Evolutionary conservation across 192 early-diverging fungal species (phyloP), one percentile per base, ranked within the genome.

Genomic region (Coemansia reversa): DNA sequence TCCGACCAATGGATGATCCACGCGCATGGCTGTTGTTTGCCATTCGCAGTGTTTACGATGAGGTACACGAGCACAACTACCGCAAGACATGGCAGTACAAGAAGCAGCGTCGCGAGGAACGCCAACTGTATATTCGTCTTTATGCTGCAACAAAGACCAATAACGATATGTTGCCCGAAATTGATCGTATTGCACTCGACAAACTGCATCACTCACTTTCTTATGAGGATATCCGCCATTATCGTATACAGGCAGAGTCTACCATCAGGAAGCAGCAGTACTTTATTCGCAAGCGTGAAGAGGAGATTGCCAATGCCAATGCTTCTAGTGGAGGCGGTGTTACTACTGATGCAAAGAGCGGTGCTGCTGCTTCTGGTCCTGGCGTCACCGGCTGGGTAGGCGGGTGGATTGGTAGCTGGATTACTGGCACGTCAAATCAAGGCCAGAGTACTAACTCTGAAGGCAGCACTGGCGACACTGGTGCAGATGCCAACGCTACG

Each of bases 161-260:
- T 54, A 55, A 79, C 58, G 53, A 76, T 14, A 75, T 87, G 57
- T 20, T 81, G 30, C 50, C 69, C 4, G 74, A 70, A 22, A 55
- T 35, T 23, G 86, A 92, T 9, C 50, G 63, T 2, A 63, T 69
- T 3, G 75, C 81, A 12, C 81, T 97, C 22, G 84, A 85, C 23
- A 70, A 72, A 22, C 65, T 98, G 30, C 93, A 97, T 69, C 75
- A 84, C 51, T 85, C 85, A 55, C 84, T 97, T 4, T 88, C 88
- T 6, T 97, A 88, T 74, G 88, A 96, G 27, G 96, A 98, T 75
- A 92, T 98, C 56, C 79, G 91, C 48, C 85, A 91, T 51, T 98
- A 95, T 65, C 76, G 94, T 20, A 86, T 86, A 25, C 83, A 90
- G 9, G 92, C 93, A 0, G 87, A 87, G 64, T 83, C 87, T 33